Conservation (phyloP, 2,329 filamentous ascomycete species). For the Aspergillus sclerotialis region DNA sequence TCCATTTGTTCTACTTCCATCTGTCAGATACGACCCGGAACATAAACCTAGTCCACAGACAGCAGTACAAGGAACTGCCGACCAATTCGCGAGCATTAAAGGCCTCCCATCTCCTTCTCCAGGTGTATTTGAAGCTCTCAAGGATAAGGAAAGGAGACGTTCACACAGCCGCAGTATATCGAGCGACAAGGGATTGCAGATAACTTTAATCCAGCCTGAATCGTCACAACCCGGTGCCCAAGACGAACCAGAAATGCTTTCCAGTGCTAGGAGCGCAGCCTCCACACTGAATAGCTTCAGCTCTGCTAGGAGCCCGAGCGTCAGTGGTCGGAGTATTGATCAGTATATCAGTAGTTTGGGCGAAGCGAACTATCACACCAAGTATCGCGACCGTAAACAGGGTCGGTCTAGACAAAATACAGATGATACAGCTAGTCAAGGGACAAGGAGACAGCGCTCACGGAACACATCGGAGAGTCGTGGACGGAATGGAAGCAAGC, state of each 20-base stretch:
- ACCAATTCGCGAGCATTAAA: constrained; percentile 49
- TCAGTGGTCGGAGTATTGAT: constrained; percentile 62
- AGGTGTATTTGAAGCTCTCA: constrained; percentile 56
- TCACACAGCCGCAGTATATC: constrained; percentile 53
- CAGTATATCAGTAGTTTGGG: constrained; percentile 84
- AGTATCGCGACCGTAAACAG: constrained; percentile 38
- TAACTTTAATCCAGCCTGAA: constrained; percentile 51
- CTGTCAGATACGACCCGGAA: constrained; percentile 41
- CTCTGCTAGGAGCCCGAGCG: constrained; percentile 48
- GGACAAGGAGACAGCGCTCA: constrained; percentile 43
- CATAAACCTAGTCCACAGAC: constrained; percentile 48
- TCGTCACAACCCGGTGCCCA: constrained; percentile 42
- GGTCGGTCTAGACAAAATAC: constrained; percentile 47
- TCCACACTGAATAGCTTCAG: constrained; percentile 42
- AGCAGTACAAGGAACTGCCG: constrained; percentile 61
- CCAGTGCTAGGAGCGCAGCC: constrained; percentile 26
- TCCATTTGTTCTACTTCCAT: constrained; percentile 34
- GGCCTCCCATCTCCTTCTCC: constrained; percentile 63
- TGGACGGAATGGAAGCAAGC: constrained; percentile 58
- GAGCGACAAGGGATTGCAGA: constrained; percentile 65
- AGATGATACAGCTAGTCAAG: constrained; percentile 39
- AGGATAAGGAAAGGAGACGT: constrained; percentile 46
- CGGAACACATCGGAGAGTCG: constrained; percentile 60
- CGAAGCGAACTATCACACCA: constrained; percentile 60
- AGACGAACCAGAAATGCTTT: constrained; percentile 52